Base-by-base conservation (phyloP, 116 monocot genomes). In the Zostera marina region DNA sequence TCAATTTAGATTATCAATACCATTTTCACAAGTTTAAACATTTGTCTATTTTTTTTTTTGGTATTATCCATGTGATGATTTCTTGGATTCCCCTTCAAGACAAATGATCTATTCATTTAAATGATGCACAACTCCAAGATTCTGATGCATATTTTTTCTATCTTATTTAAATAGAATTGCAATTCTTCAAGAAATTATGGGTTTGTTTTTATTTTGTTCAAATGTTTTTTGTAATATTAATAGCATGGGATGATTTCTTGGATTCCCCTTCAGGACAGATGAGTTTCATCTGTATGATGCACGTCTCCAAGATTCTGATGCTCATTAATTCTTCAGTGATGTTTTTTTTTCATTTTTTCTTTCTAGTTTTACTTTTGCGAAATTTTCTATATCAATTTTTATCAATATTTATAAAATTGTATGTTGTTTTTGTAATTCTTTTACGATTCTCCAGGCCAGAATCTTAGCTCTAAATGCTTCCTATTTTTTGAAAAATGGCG, bases 401-500 rank as follows among this genome's bases (percentile, higher is more conserved):
- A 1, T n/a, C n/a, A n/a, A n/a, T n/a, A n/a, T n/a, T n/a, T n/a
- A n/a, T n/a, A n/a, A n/a, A n/a, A n/a, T n/a, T n/a, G n/a, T n/a
- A n/a, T n/a, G n/a, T n/a, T n/a, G n/a, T n/a, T n/a, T n/a, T n/a
- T n/a, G n/a, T n/a, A n/a, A n/a, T n/a, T n/a, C n/a, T n/a, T n/a
- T n/a, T n/a, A n/a, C n/a, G n/a, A n/a, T 41, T 8, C 22, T 69
- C 41, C 80, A 92, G 92, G 92, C 92, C 8, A 84, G 94, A 66
- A 94, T 88, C 13, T 70, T 94, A 60, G 94, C 82, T 3, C 69
- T 94, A 12, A 94, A 94, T 64, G 94, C 84, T 4, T 88, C 94
- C 0, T 94, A 73, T 44, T 94, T 88, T 59, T 64, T 94, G 66
- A 88, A 85, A 69, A 88, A 85, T 60, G 94, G 77, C 25, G 88